phyloP scores from a whole-genome alignment of 805 yeast genomes.

The Candida ipomoeae region DNA sequence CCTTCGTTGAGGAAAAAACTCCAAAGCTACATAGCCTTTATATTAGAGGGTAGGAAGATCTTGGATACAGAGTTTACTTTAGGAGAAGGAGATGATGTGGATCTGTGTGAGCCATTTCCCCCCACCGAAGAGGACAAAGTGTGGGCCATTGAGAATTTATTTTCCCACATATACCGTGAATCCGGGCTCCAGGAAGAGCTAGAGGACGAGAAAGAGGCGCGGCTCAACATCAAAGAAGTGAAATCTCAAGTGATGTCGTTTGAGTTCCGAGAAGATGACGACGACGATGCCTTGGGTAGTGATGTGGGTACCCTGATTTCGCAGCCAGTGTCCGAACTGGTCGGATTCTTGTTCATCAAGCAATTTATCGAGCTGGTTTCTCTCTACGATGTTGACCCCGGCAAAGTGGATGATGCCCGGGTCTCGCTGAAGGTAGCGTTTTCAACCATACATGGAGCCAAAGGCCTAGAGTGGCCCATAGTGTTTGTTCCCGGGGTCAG shows the following conservation, averaged over 20 bases:
- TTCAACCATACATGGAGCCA: slow-evolving; percentile 88
- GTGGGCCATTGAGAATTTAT: slow-evolving; percentile 13
- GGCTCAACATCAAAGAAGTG: slow-evolving; percentile 40
- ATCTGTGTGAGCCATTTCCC: too few relatives aligned
- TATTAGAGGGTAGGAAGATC: slow-evolving; percentile 19
- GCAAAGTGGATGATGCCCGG: slow-evolving; percentile 15
- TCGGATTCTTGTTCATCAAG: slow-evolving; percentile 8
- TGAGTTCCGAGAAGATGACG: slow-evolving; percentile 22
- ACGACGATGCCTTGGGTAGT: too few relatives aligned
- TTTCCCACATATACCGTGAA: slow-evolving; percentile 21
- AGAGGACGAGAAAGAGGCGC: slow-evolving; percentile 28
- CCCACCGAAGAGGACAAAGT: not conserved
- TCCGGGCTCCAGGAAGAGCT: slow-evolving; percentile 31
- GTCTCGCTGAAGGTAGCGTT: slow-evolving; percentile 35
- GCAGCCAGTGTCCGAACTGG: slow-evolving; percentile 9
- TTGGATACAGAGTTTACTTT: slow-evolving; percentile 4
- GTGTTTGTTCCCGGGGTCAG: slow-evolving; percentile 76
- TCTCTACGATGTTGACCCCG: slow-evolving; percentile 20
- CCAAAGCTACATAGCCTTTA: slow-evolving; percentile 22
- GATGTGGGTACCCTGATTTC: not conserved
- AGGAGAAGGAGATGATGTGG: too few relatives aligned
- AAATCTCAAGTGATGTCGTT: slow-evolving; percentile 32
- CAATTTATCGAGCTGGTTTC: slow-evolving; percentile 16
- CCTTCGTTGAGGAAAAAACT: slow-evolving; percentile 18
- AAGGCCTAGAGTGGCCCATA: slow-evolving; percentile 94